Evolutionary conservation across 2,329 filamentous ascomycete species (phyloP), one percentile per base, ranked within the genome.

Genomic region (Cladosporium velox): DNA sequence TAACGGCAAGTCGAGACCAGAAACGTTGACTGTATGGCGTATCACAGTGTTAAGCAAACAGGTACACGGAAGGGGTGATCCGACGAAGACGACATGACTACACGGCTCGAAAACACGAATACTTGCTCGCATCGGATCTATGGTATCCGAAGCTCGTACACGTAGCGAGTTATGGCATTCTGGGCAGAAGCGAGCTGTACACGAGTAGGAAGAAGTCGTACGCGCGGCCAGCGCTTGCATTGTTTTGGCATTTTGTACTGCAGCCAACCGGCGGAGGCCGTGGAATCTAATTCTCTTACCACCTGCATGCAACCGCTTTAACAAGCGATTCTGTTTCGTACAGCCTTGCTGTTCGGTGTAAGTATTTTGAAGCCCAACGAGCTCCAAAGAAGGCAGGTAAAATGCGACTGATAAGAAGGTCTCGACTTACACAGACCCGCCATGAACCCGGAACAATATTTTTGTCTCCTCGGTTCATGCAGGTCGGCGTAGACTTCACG

Each of bases 211-310:
- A 58, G 32, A 28, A 30, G 15, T 34, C n/a, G 49, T 54, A 63
- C 60, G 60, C 60, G 60, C 60, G 60, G 60, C 60, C 60, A 21
- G 49, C 49, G 21, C 38, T 28, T 21, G 18, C 14, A n/a, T 49
- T 49, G 58, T 60, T 34, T 38, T 38, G 55, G 21, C 55, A 54
- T 14, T 35, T 35, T 41, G 34, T 34, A 38, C n/a, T 58, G 55
- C 55, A 58, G 55, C 55, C 55, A 58, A 41, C 55, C 55, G 55
- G 55, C 55, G 30, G 55, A 24, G 26, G n/a, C 21, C 32, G 55
- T 34, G 55, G 34, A 41, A 58, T 41, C 55, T 15, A 38, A 18
- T 1, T 35, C 32, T 24, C 14, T 41, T 41, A 26, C 34, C 34
- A 44, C 41, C 41, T 47, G 41, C 41, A 24, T 47, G 41, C 41